Evolutionary conservation across 768 basidiomycete genomes (phyloP), one percentile per base, ranked within the genome.

Genomic region (Auricularia sp.): DNA sequence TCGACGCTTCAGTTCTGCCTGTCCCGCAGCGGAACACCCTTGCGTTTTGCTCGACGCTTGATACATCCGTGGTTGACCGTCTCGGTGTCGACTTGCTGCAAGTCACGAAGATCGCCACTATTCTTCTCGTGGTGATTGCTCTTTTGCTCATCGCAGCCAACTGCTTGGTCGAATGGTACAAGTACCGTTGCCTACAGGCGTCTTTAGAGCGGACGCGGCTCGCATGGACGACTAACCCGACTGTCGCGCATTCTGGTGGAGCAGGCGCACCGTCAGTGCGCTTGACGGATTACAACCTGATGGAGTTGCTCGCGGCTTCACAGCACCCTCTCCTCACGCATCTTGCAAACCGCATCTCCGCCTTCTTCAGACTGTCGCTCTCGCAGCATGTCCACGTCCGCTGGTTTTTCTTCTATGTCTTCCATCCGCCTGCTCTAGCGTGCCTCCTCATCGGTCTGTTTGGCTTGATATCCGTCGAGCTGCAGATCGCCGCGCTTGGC

Each of bases 401-500:
- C 65, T 99, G 94, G 92, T 92, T 96, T 75, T 80, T 90, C 71
- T 83, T 90, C 70, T 97, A 97, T 77, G 79, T 99, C 66, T 92
- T 94, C 74, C 91, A 98, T 71, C 85, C 93, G 2, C 90, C 92
- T 1, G 94, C 93, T 0, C 82, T 96, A 56, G 89, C 92, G 0
- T 91, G 94, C 72, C 86, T 99, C 73, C 83, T 94, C 67, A 91
- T 98, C 69, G 94, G 95, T n/a, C 77, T 94, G 69, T 85, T 98
- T 69, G 95, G 95, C 10, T 76, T 98, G 13, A 74, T 98, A 56
- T 87, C 87, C 37, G 86, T 98, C 36, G 81, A 98, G 75, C 78
- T 96, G 35, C 97, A 99, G 75, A 81, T 99, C 54, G 73, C 87
- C 54, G 92, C 90, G 3, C 77, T 98, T 64, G 77, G 81, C 0